Conservation (phyloP, 192 early-diverging fungal genomes). For the Gamsiella multidivaricata region DNA sequence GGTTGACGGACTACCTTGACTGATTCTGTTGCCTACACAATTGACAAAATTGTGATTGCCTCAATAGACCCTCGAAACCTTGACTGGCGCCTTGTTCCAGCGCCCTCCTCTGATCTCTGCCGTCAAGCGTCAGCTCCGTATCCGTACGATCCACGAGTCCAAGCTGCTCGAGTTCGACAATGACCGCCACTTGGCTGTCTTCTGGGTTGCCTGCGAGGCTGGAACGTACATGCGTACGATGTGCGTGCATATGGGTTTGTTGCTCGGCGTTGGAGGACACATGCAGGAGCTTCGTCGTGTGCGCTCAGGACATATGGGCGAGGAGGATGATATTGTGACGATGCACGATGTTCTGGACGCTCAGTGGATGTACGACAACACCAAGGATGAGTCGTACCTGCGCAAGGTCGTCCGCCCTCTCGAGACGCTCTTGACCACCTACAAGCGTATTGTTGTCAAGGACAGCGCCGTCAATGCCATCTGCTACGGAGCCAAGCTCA, state of each 20-base stretch:
- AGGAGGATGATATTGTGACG: slow-evolving; percentile 95
- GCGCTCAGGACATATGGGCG: slow-evolving; percentile 89
- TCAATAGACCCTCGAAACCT: slow-evolving; percentile 88
- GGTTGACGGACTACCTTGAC: no score
- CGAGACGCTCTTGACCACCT: slow-evolving; percentile 91
- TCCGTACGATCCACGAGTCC: slow-evolving; percentile 96
- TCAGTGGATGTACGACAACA: slow-evolving; percentile 98
- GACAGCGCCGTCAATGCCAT: slow-evolving; percentile 98
- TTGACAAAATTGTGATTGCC: no score
- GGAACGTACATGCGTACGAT: slow-evolving; percentile 99
- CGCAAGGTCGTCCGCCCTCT: slow-evolving; percentile 93
- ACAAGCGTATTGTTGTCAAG: slow-evolving; percentile 99
- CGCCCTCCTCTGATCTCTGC: slow-evolving; percentile 98
- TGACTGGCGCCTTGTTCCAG: slow-evolving; percentile 99
- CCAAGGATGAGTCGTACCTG: slow-evolving; percentile 97
- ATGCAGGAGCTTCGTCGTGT: slow-evolving; percentile 99
- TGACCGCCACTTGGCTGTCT: slow-evolving; percentile 94
- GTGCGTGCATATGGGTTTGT: slow-evolving; percentile 96
- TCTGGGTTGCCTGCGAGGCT: slow-evolving; percentile 99
- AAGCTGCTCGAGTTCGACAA: slow-evolving; percentile 98
- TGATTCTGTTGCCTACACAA: no score
- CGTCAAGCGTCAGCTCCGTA: slow-evolving; percentile 98
- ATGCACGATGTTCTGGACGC: slow-evolving; percentile 99
- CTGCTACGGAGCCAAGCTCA: slow-evolving; percentile 99
- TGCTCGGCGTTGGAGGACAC: slow-evolving; percentile 96